Percentiles rank a stretch among this genome's conserved stretches.
Conservation (phyloP, 2,329 filamentous ascomycete species). For the Sporothrix variecibatus region DNA sequence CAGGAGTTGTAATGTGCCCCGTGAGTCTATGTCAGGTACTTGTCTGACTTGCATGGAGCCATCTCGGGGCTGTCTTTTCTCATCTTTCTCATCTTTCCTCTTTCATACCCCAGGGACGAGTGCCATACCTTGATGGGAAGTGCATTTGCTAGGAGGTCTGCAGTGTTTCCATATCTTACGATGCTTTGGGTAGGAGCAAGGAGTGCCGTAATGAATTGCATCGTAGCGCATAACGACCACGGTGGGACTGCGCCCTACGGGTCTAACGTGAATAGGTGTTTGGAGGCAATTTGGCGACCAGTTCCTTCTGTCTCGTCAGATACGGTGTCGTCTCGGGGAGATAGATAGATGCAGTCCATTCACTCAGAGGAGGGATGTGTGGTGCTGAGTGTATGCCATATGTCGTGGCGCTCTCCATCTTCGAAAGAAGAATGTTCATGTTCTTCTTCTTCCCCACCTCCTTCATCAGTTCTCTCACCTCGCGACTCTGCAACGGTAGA, state of each 20-base stretch:
- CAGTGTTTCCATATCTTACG: neutral
- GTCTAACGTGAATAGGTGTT: conserved; percentile 1
- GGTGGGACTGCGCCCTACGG: conserved; percentile 9
- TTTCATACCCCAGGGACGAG: neutral
- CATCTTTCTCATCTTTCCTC: neutral
- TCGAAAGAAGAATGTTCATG: no score
- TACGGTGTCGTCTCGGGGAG: neutral
- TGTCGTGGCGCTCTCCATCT: neutral
- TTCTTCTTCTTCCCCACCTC: neutral
- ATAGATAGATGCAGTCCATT: no score
- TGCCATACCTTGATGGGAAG: neutral
- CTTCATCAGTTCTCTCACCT: neutral
- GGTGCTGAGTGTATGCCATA: neutral
- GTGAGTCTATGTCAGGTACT: neutral
- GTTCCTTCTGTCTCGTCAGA: neutral
- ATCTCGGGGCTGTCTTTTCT: neutral
- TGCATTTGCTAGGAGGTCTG: neutral
- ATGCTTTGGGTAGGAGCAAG: neutral
- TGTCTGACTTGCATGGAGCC: neutral
- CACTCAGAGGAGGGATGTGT: neutral
- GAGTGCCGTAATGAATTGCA: neutral
- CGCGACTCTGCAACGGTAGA: neutral
- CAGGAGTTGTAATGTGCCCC: neutral
- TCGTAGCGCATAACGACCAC: neutral
- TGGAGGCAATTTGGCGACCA: neutral